phyloP scores from a whole-genome alignment of 768 basidiomycete genomes.

The Tricholomella constricta region DNA sequence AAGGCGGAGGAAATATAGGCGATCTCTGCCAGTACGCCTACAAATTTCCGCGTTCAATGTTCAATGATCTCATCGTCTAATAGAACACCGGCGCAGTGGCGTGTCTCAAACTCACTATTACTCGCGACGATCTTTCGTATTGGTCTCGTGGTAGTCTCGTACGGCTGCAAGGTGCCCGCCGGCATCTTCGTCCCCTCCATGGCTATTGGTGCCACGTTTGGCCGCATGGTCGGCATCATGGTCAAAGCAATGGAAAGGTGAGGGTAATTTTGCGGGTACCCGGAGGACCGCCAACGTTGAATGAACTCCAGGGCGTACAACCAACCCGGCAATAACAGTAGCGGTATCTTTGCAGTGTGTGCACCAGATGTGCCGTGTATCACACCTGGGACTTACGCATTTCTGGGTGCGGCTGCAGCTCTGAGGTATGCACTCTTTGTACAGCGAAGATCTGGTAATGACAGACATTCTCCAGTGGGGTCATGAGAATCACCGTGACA shows the following conservation, averaged over 20 bases:
- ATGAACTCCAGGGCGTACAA: conserved; percentile 67
- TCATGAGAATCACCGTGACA: conserved; percentile 96
- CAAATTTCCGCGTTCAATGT: not conserved
- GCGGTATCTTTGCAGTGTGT: conserved; percentile 89
- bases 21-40: conserved; percentile 90
- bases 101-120: conserved; percentile 89
- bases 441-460: not conserved
- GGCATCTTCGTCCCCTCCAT: conserved; percentile 99
- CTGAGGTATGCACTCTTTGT: conserved; percentile 57
- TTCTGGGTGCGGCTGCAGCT: conserved; percentile 95
- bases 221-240: conserved; percentile 94
- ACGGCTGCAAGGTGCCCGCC: conserved; percentile 95
- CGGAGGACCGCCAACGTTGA: not conserved
- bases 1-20: conserved; percentile 84
- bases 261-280: conserved; percentile 20
- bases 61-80: not conserved
- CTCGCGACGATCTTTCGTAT: conserved; percentile 90
- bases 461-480: conserved; percentile 57
- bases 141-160: conserved; percentile 86
- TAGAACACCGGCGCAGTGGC: conserved; percentile 91
- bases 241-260: conserved; percentile 91
- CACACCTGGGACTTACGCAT: conserved; percentile 97
- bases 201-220: conserved; percentile 97
- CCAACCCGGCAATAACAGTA: no score
- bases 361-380: conserved; percentile 94